Base-by-base conservation (phyloP, 208 protist genomes). In the Leptomonas pyrrhocoris region DNA sequence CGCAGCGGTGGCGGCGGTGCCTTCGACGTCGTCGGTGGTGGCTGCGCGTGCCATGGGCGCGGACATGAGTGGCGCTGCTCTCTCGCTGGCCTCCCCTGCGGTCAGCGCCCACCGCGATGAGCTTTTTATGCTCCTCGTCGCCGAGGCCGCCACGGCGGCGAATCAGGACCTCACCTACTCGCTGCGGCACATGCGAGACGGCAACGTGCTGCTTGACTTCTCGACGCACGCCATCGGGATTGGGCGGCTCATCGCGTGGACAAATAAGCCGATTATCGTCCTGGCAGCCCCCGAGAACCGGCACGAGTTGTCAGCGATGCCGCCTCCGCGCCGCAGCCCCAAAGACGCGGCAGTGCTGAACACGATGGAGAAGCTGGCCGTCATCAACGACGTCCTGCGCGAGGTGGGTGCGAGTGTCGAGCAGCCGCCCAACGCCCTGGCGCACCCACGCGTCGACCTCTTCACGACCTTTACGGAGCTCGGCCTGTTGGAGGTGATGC, bases 121-220 rank as follows among this genome's bases (percentile, higher is more conserved):
- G 27, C 25, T 56, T n/a, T 87, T 90, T 58, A 67, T 73, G 46
- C 70, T 76, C 34, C 43, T 63, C 21, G 71, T 94, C 21, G 89
- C 89, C 0, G 66, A 81, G 59, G 84, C 86, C n/a, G 77, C 81
- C 15, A 91, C 83, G 50, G 84, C 57, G 45, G 48, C 50, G 5
- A 79, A 79, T 27, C 89, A 94, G 13, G 86, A 92, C 58, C 67
- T 94, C 15, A 90, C 84, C 28, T 89, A 81, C 73, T 83, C 84
- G 16, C 70, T 91, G 63, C 77, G 79, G 11, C 80, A 94, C 70
- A 70, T 94, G 57, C 67, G 58, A 15, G 73, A 84, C 42, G 83
- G 83, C 45, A 83, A 86, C 68, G 84, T 84, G 21, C 73, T 94
- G 48, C 74, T 94, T 2, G 84, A 92, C 63, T 94, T 92, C 61